Evolutionary conservation across 257 asterid species (phyloP), one percentile per base, ranked within the genome.

Genomic region (Solanum raphanifolium): DNA sequence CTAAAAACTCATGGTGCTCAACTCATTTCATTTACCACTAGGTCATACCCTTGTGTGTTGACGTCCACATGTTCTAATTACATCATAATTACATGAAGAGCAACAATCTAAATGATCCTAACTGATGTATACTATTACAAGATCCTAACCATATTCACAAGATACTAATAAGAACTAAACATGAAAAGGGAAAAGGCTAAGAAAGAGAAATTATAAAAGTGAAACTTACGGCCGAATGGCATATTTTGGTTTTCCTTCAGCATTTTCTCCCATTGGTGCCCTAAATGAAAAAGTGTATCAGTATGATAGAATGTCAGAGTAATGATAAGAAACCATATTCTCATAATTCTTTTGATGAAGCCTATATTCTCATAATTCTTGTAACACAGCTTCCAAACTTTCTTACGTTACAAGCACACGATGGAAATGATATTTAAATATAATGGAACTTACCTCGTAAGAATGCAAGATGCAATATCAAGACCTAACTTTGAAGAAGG

Each of bases 211-310:
- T 79, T 79, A 43, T 79, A 89, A 34, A 36, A 39, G 18, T 58
- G 90, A 21, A 79, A 90, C 99, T 94, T 93, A 96, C 99, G 99
- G 98, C 89, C 99, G 98, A 87, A 94, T 93, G 83, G 91, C 94
- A 89, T 92, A 97, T 93, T 97, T 97, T 89, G 96, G 91, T 89
- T 93, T 95, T 89, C 99, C 98, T 87, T 97, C 99, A 85, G 95
- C 94, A 93, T 94, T 93, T 90, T 93, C 95, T 65, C 94, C 98
- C 16, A 81, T 84, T 86, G 98, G 97, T 60, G 99, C 98, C 93
- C 99, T 96, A 84, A 91, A 88, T 21, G 83, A 60, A 65, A 52
- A 39, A 46, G 78, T n/a, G 46, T 23, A 72, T 81, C 41, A 86
- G 87, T 11, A 46, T 36, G n/a, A 74, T 34, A 74, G 83, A 74